Conservation (phyloP, 495 filamentous ascomycete species). For the Viridothelium virens region DNA sequence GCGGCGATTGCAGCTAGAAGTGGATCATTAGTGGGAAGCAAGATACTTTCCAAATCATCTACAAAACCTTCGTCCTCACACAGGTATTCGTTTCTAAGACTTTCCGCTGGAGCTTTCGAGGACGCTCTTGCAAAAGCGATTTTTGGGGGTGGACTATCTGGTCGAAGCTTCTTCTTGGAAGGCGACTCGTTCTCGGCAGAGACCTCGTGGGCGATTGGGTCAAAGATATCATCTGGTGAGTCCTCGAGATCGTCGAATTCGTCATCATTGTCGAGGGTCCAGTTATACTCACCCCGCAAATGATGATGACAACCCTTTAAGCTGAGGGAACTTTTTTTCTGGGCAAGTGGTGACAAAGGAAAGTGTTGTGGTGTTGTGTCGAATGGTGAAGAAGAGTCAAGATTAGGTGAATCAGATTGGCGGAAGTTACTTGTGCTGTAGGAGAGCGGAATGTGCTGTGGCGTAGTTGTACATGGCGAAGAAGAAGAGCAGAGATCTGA, state of each 20-base stretch:
- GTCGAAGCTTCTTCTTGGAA: neutral
- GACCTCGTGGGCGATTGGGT: neutral
- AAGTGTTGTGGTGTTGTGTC: slow-evolving; percentile 43
- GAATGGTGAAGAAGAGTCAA: slow-evolving; percentile 49
- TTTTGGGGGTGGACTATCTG: slow-evolving; percentile 12
- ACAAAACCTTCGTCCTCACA: slow-evolving; percentile 18
- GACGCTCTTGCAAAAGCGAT: slow-evolving; percentile 16
- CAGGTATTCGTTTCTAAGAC: neutral
- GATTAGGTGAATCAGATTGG: slow-evolving; percentile 23
- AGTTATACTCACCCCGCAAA: slow-evolving; percentile 54
- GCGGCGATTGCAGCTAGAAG: slow-evolving; percentile 34
- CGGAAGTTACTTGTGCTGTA: slow-evolving; percentile 17
- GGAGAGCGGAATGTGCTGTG: slow-evolving; percentile 29
- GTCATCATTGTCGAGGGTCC: slow-evolving; percentile 6
- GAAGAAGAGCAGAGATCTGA: slow-evolving; percentile 28
- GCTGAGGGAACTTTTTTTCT: slow-evolving; percentile 30
- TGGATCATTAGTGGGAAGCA: slow-evolving; percentile 39
- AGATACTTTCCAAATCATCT: slow-evolving; percentile 32
- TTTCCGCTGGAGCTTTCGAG: neutral
- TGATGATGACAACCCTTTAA: slow-evolving; percentile 39
- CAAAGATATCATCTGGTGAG: neutral
- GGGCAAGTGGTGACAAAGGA: slow-evolving; percentile 31
- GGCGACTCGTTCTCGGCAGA: neutral
- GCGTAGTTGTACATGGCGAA: slow-evolving; percentile 38
- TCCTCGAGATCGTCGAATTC: slow-evolving; percentile 20